Percentiles rank a stretch among this genome's conserved stretches.
Evolutionary conservation across 768 basidiomycete species (phyloP).

Genomic region (Lactarius pseudohatsudake): DNA sequence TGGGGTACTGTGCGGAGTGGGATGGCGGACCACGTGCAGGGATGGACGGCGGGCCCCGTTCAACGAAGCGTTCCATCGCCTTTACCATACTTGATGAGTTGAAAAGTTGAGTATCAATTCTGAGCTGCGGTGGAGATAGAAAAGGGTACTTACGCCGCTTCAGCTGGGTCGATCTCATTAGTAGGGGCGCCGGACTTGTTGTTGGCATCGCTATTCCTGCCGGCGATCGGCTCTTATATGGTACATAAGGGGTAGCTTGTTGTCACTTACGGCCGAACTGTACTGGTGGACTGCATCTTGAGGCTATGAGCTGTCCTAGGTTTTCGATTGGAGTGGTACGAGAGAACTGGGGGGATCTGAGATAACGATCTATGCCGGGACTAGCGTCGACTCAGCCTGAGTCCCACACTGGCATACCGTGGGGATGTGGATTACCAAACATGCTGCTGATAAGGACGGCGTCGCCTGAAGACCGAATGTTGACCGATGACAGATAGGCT

Average conservation of each 20-base stretch:
- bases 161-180: background rate
- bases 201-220: background rate
- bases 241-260: background rate
- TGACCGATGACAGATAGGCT: background rate
- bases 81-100: background rate
- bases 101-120: background rate
- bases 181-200: background rate
- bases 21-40: background rate
- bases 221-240: background rate
- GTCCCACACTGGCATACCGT: background rate
- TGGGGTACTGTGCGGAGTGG: background rate
- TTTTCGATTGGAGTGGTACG: background rate
- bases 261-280: conserved; percentile 1
- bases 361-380: background rate
- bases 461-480: background rate
- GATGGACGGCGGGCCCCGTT: background rate
- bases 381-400: background rate
- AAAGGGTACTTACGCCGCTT: background rate
- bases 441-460: background rate
- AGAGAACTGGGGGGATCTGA: background rate
- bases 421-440: background rate
- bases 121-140: background rate
- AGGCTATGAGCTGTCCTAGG: background rate
- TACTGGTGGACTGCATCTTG: background rate
- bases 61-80: background rate